These are phyloP conservation scores for Ploettnerulaceae sp. DNA, from an alignment of 2,329 filamentous ascomycete genomes.

Conservation along the genomic window DNA sequence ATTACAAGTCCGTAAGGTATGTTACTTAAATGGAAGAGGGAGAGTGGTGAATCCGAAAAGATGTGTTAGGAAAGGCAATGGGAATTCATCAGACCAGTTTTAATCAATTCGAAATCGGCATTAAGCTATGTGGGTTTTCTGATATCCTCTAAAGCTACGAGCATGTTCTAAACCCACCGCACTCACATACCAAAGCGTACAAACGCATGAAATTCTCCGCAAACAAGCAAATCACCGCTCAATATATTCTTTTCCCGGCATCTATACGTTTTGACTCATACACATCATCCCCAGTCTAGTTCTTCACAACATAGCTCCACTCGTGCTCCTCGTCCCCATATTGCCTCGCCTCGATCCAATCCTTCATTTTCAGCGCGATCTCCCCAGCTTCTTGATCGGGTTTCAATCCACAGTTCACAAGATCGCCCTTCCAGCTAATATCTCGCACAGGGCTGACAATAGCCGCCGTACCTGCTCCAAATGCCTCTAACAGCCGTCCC, in stretches of 20 bases:
- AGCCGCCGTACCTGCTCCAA: slow-evolving; percentile 89
- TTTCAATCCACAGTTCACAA: slow-evolving; percentile 78
- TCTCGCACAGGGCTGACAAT: slow-evolving; percentile 86
- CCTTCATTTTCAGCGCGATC: slow-evolving; percentile 81
- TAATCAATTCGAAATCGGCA: no score
- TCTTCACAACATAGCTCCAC: slow-evolving; percentile 65
- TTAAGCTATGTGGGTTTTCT: no score
- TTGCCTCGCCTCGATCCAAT: slow-evolving; percentile 93
- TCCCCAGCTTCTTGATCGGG: slow-evolving; percentile 82
- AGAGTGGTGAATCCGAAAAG: no score
- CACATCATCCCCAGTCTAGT: slow-evolving; percentile 9
- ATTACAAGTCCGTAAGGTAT: no score
- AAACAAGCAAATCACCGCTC: neutral
- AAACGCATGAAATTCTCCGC: neutral
- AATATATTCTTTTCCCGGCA: neutral
- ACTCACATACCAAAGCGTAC: neutral
- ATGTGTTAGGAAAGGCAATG: no score
- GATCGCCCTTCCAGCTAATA: slow-evolving; percentile 81
- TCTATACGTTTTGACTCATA: slow-evolving; percentile 9
- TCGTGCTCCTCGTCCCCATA: slow-evolving; percentile 89
- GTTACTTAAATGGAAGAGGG: no score
- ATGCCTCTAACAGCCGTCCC: slow-evolving; percentile 85
- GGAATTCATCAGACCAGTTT: no score
- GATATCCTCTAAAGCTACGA: no score
- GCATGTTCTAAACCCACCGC: neutral